Evolutionary conservation across 305 asterid species (phyloP).

Genomic region (Plantago coronopus): DNA sequence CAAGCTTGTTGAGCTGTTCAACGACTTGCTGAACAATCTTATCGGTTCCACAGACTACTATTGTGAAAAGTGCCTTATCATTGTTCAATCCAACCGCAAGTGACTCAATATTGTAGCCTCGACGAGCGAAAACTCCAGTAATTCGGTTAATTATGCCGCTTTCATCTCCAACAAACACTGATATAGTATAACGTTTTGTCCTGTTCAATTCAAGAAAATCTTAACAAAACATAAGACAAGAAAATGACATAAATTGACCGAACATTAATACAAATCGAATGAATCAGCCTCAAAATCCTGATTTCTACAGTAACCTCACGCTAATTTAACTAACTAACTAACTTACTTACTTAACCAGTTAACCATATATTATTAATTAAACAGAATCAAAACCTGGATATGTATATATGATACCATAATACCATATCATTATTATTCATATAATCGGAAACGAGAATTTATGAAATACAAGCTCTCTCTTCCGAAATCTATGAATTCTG

Average conservation of each 20-base stretch:
- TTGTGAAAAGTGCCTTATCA: conserved; percentile 85
- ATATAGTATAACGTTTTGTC: conserved; percentile 67
- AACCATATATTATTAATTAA: too few relatives aligned
- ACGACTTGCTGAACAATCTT: conserved; percentile 70
- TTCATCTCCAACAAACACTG: conserved; percentile 93
- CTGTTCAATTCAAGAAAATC: conserved; percentile 35
- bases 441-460: too few relatives aligned
- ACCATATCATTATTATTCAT: too few relatives aligned
- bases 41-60: conserved; percentile 80
- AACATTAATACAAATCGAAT: not conserved
- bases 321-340: not conserved
- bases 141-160: conserved; percentile 87
- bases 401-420: too few relatives aligned
- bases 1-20: conserved; percentile 80
- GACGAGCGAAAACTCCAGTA: conserved; percentile 90
- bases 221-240: too few relatives aligned
- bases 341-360: too few relatives aligned
- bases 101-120: conserved; percentile 87
- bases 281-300: too few relatives aligned
- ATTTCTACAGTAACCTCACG: too few relatives aligned
- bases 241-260: not conserved
- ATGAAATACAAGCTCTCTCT: too few relatives aligned
- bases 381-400: too few relatives aligned
- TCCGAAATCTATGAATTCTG: too few relatives aligned
- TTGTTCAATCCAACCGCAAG: conserved; percentile 89